These are phyloP conservation scores for Krasilnikovozyma curviuscula DNA, from an alignment of 768 basidiomycete species.

Conservation along the genomic window DNA sequence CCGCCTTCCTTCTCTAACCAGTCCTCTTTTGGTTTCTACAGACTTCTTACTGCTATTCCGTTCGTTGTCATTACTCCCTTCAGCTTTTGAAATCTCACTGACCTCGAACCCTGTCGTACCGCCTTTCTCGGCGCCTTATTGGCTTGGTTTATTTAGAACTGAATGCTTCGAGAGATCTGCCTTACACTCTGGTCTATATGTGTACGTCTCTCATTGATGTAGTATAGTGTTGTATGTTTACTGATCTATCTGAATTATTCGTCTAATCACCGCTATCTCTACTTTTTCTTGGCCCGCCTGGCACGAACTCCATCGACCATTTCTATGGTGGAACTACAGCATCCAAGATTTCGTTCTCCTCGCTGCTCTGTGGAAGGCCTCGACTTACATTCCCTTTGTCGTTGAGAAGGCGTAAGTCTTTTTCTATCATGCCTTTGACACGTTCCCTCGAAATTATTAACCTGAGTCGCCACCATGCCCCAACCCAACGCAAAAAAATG, in stretches of 20 bases:
- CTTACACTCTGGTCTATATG: conserved; percentile 51
- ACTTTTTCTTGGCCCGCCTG: not conserved
- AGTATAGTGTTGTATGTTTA: not conserved
- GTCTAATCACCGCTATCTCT: not conserved
- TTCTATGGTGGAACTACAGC: not conserved
- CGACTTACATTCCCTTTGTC: conserved; percentile 44
- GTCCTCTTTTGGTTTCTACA: not conserved
- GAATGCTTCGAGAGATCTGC: conserved; percentile 87
- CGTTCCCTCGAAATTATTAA: not conserved
- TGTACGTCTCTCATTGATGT: conserved; percentile 23
- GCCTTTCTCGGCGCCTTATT: too few relatives aligned
- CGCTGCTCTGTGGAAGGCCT: conserved; percentile 44
- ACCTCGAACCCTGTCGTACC: too few relatives aligned
- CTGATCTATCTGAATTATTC: not conserved
- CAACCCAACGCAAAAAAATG: conserved; percentile 15
- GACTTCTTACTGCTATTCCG: conserved; percentile 57
- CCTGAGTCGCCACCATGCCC: too few relatives aligned
- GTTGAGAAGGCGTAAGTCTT: conserved; percentile 23
- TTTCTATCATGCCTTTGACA: not conserved
- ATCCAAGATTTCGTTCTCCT: conserved; percentile 59
- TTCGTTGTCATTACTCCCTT: conserved; percentile 11
- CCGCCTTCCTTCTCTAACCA: not conserved
- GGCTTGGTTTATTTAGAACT: conserved; percentile 24
- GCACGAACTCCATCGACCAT: not conserved
- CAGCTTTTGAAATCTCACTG: not conserved